These are phyloP conservation scores for Lactifluus subvellereus DNA, from an alignment of 768 basidiomycete species.

Conservation along the genomic window DNA sequence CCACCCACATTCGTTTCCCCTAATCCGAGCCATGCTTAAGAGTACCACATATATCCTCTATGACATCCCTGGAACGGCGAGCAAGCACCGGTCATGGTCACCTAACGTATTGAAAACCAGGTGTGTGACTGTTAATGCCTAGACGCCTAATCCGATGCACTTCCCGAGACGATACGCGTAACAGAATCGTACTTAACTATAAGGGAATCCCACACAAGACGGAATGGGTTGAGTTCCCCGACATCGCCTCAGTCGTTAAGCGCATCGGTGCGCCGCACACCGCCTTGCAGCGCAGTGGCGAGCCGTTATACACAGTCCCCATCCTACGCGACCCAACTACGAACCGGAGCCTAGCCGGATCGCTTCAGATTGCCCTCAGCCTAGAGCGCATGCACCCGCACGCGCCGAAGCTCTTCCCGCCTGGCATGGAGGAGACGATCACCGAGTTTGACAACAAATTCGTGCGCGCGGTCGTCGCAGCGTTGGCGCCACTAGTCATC, in stretches of 20 bases:
- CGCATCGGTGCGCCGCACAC: not conserved
- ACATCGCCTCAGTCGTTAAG: not conserved
- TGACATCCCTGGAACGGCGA: slow-evolving; percentile 17
- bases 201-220: slow-evolving; percentile 26
- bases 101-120: slow-evolving; percentile 33
- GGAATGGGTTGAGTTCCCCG: slow-evolving; percentile 32
- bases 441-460: slow-evolving; percentile 26
- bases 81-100: slow-evolving; percentile 27
- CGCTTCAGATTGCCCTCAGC: slow-evolving; percentile 41
- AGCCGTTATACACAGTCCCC: not conserved
- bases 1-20: too few relatives aligned
- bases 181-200: slow-evolving; percentile 34
- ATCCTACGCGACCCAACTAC: not conserved
- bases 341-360: slow-evolving; percentile 34
- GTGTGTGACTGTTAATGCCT: slow-evolving; percentile 20
- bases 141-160: not conserved
- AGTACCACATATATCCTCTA: slow-evolving; percentile 12
- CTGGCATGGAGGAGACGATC: slow-evolving; percentile 16
- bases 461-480: slow-evolving; percentile 1
- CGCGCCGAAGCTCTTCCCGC: slow-evolving; percentile 30
- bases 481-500: slow-evolving; percentile 11
- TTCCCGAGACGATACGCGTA: not conserved
- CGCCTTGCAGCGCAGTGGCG: not conserved
- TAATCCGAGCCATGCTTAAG: not conserved
- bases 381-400: slow-evolving; percentile 43